Percentiles rank a stretch among this genome's conserved stretches.
Conservation (phyloP, 345 rosid genomes). For the Microcos paniculata region DNA sequence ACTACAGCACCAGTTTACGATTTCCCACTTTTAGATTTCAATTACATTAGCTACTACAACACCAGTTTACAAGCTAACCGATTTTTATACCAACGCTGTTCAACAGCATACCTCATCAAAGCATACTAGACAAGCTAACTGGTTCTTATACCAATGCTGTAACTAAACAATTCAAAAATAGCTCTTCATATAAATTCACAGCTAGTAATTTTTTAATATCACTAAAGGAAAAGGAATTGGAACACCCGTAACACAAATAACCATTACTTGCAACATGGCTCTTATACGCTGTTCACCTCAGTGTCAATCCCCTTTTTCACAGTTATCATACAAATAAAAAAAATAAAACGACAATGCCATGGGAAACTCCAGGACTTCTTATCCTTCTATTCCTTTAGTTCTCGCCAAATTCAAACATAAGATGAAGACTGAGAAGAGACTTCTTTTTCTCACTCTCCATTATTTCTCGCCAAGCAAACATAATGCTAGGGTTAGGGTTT, state of each 20-base stretch:
- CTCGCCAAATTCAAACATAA: not conserved
- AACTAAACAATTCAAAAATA: not conserved
- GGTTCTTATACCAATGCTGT: not conserved
- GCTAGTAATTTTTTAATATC: not conserved
- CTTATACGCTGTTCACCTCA: not conserved
- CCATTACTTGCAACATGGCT: not conserved
- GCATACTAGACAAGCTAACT: not conserved
- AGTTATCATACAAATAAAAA: not conserved
- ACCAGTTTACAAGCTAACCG: not conserved
- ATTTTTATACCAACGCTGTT: not conserved
- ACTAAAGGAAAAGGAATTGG: not conserved
- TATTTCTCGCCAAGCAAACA: not conserved
- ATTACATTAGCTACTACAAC: not conserved
- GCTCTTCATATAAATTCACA: not conserved
- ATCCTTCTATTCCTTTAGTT: not conserved
- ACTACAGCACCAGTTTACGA: not conserved
- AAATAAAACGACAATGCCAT: not conserved
- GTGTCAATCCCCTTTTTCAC: not conserved
- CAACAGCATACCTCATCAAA: not conserved
- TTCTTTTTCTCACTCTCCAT: not conserved
- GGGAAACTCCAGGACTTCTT: not conserved
- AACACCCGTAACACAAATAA: not conserved
- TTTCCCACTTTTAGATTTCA: not conserved
- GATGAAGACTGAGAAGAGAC: not conserved
- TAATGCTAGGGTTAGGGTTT: slow-evolving; percentile 14